Base-by-base conservation (phyloP, 2,329 filamentous ascomycete species). In the Esteya vermicola region DNA sequence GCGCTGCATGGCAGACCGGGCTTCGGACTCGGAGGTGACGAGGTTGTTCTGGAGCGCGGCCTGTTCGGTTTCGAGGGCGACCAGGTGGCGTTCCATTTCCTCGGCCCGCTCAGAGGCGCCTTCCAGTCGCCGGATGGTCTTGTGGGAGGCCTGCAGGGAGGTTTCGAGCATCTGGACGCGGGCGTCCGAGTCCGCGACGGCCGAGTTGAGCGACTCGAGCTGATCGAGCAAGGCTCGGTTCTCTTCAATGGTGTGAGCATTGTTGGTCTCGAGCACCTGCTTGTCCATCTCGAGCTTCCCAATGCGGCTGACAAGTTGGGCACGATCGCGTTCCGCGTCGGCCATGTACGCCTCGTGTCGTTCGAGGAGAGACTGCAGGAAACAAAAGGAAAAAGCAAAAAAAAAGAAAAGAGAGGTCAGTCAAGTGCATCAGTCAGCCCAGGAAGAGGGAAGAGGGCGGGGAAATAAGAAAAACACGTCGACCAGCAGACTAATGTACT, bases 321-420 rank as follows among this genome's bases (percentile, higher is more conserved):
- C 64, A 45, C 88, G 82, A 57, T 95, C 86, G 50, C 78, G 76
- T 65, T 94, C 86, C 44, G 88, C 85, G 58, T 94, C 85, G 50
- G 80, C 80, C 70, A 95, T 89, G 61, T 93, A 95, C 44, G 83
- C 78, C 66, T 96, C 88, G 72, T 98, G 88, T 52, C 89, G 81
- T 48, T 81, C 77, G 32, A 98, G 75, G 42, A 98, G 70, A 44
- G 86, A 86, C 91, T 96, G 78, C 43, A 81, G 60, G 12, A 26
- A 40, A 72, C 65, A 61, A 13, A 13, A 31, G 14, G 30, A 21
- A 23, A 19, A 9, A 37, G 22, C 2, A 33, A 36, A 10, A 4
- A 38, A 21, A 27, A 22, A 22, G 21, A 36, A 36, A 23, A 41
- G 19, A 13, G 12, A 41, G 22, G 5, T 3, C 14, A 12, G n/a